Base-by-base conservation (phyloP, 108 stramenopile genomes). In the Fragilaria crotonensis region DNA sequence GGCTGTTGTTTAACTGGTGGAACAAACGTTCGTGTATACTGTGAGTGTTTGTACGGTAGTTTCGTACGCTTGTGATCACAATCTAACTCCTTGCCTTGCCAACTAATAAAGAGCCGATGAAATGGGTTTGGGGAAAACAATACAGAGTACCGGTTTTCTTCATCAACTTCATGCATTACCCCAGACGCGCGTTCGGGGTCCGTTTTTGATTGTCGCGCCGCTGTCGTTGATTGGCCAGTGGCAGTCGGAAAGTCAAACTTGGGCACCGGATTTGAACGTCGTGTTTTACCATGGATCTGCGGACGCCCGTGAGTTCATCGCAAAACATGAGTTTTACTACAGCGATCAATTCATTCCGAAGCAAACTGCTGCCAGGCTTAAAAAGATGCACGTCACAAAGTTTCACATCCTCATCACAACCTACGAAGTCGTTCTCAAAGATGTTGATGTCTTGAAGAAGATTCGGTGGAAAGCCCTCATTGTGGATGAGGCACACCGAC, bases 321-420 rank as follows among this genome's bases (percentile, higher is more conserved):
- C 76, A 25, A 77, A 84, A 55, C 73, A 96, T 36, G 97, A 98
- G 52, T 96, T 97, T 64, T 90, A 79, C 57, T 97, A 85, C 59
- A 75, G 76, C 0, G 85, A 88, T 21, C 90, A 81, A 60, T 92
- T 87, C 48, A 67, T 80, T 23, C 59, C 84, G 21, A 86, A 84
- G 54, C 48, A 60, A 23, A 68, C 60, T 11, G 87, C 87, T 45
- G 58, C 60, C 2, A 88, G 78, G 59, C 65, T 92, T 32, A 82
- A 62, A 70, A 76, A 75, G 47, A 83, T 82, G 45, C 83, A 90
- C 52, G 68, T 86, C 60, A 85, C 85, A 14, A 96, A 96, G 61
- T 95, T 96, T 45, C 85, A 95, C 26, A 78, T 99, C 14, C 64
- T 99, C 25, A 87, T 99, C 45, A 99, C 98, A 18, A 99, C 97